Conservation (phyloP, 139 green algal species). For the Spirogloea muscicola region DNA sequence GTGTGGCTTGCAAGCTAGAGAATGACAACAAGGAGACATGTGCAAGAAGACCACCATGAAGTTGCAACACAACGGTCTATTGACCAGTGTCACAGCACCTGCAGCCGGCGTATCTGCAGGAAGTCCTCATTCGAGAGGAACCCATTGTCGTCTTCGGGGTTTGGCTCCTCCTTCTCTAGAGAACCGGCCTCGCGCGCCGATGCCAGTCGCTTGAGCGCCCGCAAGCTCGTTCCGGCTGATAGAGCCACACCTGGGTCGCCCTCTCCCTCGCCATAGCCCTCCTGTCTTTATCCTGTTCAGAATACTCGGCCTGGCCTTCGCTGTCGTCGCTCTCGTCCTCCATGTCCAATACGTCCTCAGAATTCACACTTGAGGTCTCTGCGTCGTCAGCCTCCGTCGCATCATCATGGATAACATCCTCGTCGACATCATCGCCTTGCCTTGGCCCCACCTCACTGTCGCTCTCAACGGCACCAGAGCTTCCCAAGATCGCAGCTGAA, state of each 20-base stretch:
- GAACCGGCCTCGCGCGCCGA: too few relatives aligned
- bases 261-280: too few relatives aligned
- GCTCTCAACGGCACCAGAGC: neutral
- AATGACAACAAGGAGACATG: neutral
- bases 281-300: conserved; percentile 6
- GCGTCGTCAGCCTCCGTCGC: conserved; percentile 20
- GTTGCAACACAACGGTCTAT: neutral
- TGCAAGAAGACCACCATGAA: neutral
- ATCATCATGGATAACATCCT: conserved; percentile 23
- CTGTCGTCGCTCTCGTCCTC: neutral
- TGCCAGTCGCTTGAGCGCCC: too few relatives aligned
- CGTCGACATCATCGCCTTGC: conserved; percentile 20
- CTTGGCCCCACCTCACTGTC: neutral
- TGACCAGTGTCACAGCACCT: conserved; percentile 27
- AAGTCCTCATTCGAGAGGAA: conserved; percentile 86
- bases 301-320: neutral
- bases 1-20: conserved; percentile 44
- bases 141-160: conserved; percentile 65
- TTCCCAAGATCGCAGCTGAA: too few relatives aligned
- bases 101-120: conserved; percentile 64
- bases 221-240: too few relatives aligned
- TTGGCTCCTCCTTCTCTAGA: neutral
- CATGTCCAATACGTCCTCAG: neutral
- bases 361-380: neutral
- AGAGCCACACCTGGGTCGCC: too few relatives aligned